Base-by-base conservation (phyloP, 768 basidiomycete genomes). In the Podaxis sp. region DNA sequence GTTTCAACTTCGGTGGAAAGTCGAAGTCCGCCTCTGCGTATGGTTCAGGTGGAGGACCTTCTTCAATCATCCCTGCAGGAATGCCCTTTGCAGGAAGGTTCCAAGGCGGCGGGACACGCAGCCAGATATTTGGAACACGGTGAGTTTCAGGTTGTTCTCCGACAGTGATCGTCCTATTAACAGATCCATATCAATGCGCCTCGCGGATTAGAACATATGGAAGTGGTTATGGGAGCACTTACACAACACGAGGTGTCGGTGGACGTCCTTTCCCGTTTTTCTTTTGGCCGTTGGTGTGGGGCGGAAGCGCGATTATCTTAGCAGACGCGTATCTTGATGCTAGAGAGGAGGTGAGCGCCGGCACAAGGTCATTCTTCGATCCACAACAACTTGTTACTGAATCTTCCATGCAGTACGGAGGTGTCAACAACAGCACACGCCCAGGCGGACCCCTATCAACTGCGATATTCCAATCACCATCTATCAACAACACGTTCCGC, bases 281-380 rank as follows among this genome's bases (percentile, higher is more conserved):
- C 66, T 88, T 80, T 73, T 88, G 87, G 86, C 86, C 87, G 0
- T 19, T 87, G 5, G 75, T 79, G 1, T 87, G 84, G 83, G 74
- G 69, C 62, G 15, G 65, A 13, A 59, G 66, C 4, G 73, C 72
- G 5, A 68, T 67, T 5, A 63, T 64, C 19, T 3, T 26, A 11
- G 38, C 36, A 12, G 33, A 56, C 15, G 19, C 54, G 19, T 56
- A 56, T 24, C 54, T 56, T 15, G 54, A 56, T 15, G 54, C 54
- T 39, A 11, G n/a, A 11, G n/a, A 19, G 11, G 44, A 56, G 54
- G 54, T 56, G n/a, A 42, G 54, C 17, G 7, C 13, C 9, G 2
- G 19, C 36, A 19, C 9, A 39, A 11, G 5, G 7, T n/a, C 44
- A 46, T 44, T 56, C 61, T 28, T 40, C 24, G n/a, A 17, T n/a